Base-by-base conservation (phyloP, 345 rosid species). In the Anastatica hierochuntica region DNA sequence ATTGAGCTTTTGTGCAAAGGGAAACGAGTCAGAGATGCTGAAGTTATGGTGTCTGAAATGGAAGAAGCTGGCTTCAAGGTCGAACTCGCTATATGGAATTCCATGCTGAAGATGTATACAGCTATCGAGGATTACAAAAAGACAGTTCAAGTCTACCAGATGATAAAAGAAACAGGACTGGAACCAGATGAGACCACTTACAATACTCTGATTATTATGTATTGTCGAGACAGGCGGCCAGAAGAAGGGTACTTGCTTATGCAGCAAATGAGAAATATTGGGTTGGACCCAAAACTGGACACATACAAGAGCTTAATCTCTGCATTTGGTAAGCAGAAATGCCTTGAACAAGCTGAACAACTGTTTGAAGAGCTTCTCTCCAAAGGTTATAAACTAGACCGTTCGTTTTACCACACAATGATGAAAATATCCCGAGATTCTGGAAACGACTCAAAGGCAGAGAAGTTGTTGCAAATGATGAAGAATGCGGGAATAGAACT, bases 231-330 rank as follows among this genome's bases (percentile, higher is more conserved):
- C 68, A 74, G 74, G 47, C 76, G 92, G 58, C 90, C 96, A 14
- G 90, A 84, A 64, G 96, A 87, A 75, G 96, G 92, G 38, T 66
- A 77, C 47, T 71, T 66, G 20, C 71, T 90, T 75, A 75, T 84
- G 89, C 67, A 78, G 69, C 83, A 81, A 60, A 90, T 90, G 98
- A 78, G 76, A 76, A 71, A 64, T 43, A 20, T 50, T 39, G 79
- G 85, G 54, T 69, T 84, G 66, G 89, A 84, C 14, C 96, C 95
- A 19, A 84, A 73, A 72, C 66, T 87, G 68, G 89, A 79, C 75
- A 81, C 96, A 14, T 83, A 79, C 76, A 90, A 90, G 69, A 90
- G 98, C 69, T 74, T 90, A 73, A 85, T 90, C 69, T 71, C 95
- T n/a, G 88, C 95, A 37, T 78, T 78, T 63, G 95, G 85, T 64